Base-by-base conservation (phyloP, 1,284 basidiomycete species). In the Hortiboletus rubellus region DNA sequence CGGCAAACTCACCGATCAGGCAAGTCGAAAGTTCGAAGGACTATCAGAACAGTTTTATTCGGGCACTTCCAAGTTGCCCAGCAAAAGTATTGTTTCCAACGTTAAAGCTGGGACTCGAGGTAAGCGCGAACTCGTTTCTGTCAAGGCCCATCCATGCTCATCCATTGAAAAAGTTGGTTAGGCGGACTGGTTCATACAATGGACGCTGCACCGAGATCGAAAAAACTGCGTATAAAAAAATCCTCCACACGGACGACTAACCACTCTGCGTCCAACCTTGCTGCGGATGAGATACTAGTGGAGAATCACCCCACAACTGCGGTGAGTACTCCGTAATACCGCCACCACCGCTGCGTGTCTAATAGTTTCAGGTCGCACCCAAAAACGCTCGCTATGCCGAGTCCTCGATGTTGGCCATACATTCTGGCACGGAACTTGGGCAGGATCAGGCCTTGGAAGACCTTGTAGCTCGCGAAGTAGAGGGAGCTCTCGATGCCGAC, bases 401-500 rank as follows among this genome's bases (percentile, higher is more conserved):
- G 70, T 72, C 80, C 3, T 73, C 82, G 6, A 74, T 77, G n/a
- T 64, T 87, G n/a, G 79, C 82, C 15, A 77, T 91, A 44, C 79
- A 79, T 46, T 86, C 85, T 31, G 90, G 88, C 8, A 69, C 78
- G 30, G 83, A 87, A 60, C 72, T 85, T 7, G 87, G 82, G 30
- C 82, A 85, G 63, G 83, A 85, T 54, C 78, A 81, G 57, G 73
- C 79, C 27, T 75, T 81, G 64, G 87, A 85, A 60, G 83, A 84
- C 22, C 69, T 80, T 9, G 73, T 74, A 17, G 69, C 75, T 40
- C 77, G 74, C 34, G 77, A 82, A 55, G 69, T 83, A 7, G 87
- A 91, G 33, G 90, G 89, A 30, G 77, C 84, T 24, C 81, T 95
- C 18, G 91, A 94, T 63, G 86, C 89, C 10, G 86, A 96, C 69